These are phyloP conservation scores for Penicillium sp. DNA, from an alignment of 2,329 filamentous ascomycete species.

Conservation along the genomic window DNA sequence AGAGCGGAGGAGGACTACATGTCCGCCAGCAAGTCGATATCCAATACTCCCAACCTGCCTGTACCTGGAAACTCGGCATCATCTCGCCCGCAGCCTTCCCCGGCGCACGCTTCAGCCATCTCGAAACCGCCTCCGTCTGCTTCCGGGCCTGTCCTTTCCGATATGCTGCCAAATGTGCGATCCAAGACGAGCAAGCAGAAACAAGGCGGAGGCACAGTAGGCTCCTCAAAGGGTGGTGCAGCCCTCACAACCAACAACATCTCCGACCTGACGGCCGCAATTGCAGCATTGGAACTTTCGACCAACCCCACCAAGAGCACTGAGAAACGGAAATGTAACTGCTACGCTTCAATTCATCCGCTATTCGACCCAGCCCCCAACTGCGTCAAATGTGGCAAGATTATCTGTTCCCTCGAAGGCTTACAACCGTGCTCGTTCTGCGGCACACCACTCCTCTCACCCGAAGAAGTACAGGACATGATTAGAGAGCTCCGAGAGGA, in stretches of 20 bases:
- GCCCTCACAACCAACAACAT: conserved; percentile 49
- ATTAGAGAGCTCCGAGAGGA: conserved; percentile 80
- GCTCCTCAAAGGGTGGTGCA: conserved; percentile 55
- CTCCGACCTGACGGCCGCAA: conserved; percentile 68
- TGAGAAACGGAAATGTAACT: conserved; percentile 72
- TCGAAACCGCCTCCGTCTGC: conserved; percentile 62
- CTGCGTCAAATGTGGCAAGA: conserved; percentile 87
- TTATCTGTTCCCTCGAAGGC: conserved; percentile 91
- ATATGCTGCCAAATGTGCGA: conserved; percentile 60
- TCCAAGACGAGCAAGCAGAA: conserved; percentile 62
- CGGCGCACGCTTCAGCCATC: conserved; percentile 23
- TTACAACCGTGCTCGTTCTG: conserved; percentile 94
- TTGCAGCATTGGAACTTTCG: conserved; percentile 83
- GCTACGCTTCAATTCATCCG: conserved; percentile 82
- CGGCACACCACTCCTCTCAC: conserved; percentile 67
- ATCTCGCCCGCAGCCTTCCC: conserved; percentile 44
- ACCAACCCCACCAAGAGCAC: conserved; percentile 74
- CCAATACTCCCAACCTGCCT: conserved; percentile 41
- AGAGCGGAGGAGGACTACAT: conserved; percentile 71
- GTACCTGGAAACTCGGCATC: conserved; percentile 44
- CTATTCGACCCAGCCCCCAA: conserved; percentile 90
- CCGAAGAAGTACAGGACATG: conserved; percentile 77
- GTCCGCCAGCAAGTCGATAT: conserved; percentile 43
- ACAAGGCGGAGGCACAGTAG: conserved; percentile 72
- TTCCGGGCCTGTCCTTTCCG: conserved; percentile 77